phyloP scores from a whole-genome alignment of 208 protist genomes.

The Trypanosoma avium region DNA sequence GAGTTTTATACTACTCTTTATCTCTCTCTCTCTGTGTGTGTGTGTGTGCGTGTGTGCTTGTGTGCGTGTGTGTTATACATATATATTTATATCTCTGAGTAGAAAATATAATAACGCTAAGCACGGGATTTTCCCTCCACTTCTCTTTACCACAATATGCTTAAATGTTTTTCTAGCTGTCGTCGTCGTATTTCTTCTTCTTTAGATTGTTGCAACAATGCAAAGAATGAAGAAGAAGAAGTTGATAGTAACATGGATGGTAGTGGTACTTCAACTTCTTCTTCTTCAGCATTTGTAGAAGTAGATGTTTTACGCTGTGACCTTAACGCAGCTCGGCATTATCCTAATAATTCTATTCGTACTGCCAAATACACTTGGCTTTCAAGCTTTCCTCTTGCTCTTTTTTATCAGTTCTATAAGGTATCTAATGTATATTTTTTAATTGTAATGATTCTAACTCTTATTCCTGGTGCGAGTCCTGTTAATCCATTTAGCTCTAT shows the following conservation, averaged over 20 bases:
- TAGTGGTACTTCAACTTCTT: too few species aligned
- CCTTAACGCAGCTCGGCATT: constrained; percentile 42
- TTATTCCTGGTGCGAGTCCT: constrained; percentile 85
- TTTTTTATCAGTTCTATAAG: constrained; percentile 88
- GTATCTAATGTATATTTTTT: constrained; percentile 95
- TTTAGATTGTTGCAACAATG: too few species aligned
- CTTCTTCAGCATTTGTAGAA: constrained; percentile 44
- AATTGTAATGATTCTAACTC: constrained; percentile 81
- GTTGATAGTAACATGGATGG: constrained; percentile 2
- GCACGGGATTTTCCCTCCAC: too few species aligned
- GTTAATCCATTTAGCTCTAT: constrained; percentile 89
- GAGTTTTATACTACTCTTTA: too few species aligned
- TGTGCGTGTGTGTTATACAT: too few species aligned
- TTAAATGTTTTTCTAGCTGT: too few species aligned
- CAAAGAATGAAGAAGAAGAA: constrained; percentile 19
- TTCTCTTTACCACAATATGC: too few species aligned
- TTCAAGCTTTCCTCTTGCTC: constrained; percentile 60
- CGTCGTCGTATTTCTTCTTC: too few species aligned
- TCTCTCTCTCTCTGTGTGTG: too few species aligned
- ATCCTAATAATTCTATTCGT: constrained; percentile 58
- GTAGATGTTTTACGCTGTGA: constrained; percentile 55
- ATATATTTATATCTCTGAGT: too few species aligned
- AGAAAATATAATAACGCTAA: too few species aligned
- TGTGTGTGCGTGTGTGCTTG: too few species aligned
- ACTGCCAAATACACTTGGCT: constrained; percentile 72